Evolutionary conservation across 305 asterid genomes (phyloP), one percentile per base, ranked within the genome.

Genomic region (Rubia tinctorum): DNA sequence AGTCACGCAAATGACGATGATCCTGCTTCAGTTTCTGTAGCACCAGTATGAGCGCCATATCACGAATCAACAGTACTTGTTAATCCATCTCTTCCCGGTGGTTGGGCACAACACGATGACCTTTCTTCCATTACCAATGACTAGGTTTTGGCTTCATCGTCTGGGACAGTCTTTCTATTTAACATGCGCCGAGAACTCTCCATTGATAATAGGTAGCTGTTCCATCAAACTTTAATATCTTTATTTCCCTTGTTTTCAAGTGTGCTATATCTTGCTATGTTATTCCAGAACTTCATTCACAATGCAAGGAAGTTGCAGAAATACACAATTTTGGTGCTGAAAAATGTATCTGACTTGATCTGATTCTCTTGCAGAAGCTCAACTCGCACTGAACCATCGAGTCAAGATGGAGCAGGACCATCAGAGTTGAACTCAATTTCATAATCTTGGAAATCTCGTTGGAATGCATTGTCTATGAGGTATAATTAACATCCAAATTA

Each of bases 371-470:
- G 72, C 82, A 90, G 97, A 78, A 81, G 74, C 85, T 68, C 78
- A 68, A 49, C 69, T 61, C 78, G 79, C 45, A 84, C 75, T 72
- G 73, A 88, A 56, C 82, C 87, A 73, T 70, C 85, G 76, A 83
- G 74, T 82, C 88, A 78, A 76, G 95, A 88, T 70, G 77, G 81
- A 69, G 91, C 88, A 40, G 99, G 97, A 37, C 88, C 99, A 18
- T 94, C 97, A 1, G 97, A 89, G 75, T 78, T 85, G 56, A 93
- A 86, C 76, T 77, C 97, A 13, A 58, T 82, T 71, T 87, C 98
- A 11, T 93, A 90, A 40, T 75, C 88, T 59, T 90, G 89, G 93
- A 94, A 77, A 81, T 89, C 97, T 63, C 95, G 97, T 59, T 74
- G 88, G 73, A 88, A 77, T 86, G 76, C 96, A 27, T 77, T 91